Evolutionary conservation across 1,284 basidiomycete species (phyloP).

Genomic region (Cryptococcus neoformans): DNA sequence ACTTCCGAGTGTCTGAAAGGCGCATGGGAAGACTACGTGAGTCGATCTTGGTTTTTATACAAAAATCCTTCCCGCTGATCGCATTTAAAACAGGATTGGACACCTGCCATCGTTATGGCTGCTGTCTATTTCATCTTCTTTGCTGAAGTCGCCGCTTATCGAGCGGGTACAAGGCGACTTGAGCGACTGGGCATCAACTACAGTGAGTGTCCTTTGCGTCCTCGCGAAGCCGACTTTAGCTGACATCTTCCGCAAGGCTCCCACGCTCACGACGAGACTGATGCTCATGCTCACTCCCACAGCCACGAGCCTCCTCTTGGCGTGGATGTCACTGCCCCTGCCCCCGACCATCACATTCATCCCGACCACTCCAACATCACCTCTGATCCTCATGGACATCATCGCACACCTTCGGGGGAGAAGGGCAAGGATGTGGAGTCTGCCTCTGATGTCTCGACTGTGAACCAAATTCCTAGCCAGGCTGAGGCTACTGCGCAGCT

Average conservation of each 20-base stretch:
- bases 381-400: conserved; percentile 1
- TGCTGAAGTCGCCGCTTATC: conserved; percentile 77
- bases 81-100: conserved; percentile 60
- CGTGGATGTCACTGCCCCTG: conserved; percentile 29
- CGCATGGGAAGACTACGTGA: conserved; percentile 67
- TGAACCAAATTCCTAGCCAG: conserved; percentile 19
- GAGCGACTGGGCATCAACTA: conserved; percentile 38
- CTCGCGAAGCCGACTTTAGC: background rate
- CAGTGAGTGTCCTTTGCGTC: conserved; percentile 18
- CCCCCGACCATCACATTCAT: conserved; percentile 21
- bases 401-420: conserved; percentile 5
- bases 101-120: conserved; percentile 72
- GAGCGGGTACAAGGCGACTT: conserved; percentile 51
- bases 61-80: background rate
- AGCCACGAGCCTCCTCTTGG: conserved; percentile 56
- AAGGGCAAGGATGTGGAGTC: conserved; percentile 8
- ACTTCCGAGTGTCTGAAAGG: conserved; percentile 66
- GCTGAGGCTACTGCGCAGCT: conserved; percentile 62
- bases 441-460: conserved; percentile 13
- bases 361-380: conserved; percentile 15
- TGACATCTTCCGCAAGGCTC: conserved; percentile 54
- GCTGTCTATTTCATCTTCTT: conserved; percentile 82
- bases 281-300: conserved; percentile 62
- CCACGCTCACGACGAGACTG: conserved; percentile 56
- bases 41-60: conserved; percentile 32